Base-by-base conservation (phyloP, 257 asterid genomes). In the Cordia subcordata region DNA sequence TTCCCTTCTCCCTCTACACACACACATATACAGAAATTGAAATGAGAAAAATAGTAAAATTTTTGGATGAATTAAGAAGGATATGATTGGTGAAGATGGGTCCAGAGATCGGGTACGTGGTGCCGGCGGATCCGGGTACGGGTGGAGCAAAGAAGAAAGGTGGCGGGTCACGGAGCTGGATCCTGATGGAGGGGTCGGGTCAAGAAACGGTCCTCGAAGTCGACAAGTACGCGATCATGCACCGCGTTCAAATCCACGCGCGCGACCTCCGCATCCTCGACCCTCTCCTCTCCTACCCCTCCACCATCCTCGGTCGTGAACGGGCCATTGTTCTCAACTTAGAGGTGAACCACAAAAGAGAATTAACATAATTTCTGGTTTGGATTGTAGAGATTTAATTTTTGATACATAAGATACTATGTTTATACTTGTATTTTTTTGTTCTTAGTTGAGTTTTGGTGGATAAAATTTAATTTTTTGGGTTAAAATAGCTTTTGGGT, bases 251-350 rank as follows among this genome's bases (percentile, higher is more conserved):
- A 77, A 87, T 90, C 19, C 95, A 87, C 71, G 94, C 96, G 0
- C 96, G 98, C 23, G 95, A 92, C 78, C 92, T 88, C 54, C 85
- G 96, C 11, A 92, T 88, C 54, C 79, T 88, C 50, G 96, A 92
- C 67, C 98, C 98, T 18, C 77, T 85, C 6, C 61, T 88, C 55
- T 82, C 90, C 1, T 88, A 88, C 52, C 96, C 98, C 27, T 88
- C 98, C 12, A 58, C 98, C 6, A 86, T 88, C 56, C 93, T 88
- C 21, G 95, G 94, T 53, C 95, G 96, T 56, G 96, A 88, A 72
- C 60, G 78, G 45, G 96, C 96, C 58, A 85, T 92, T 63, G 95
- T 92, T 63, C 94, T 88, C 67, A 92, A 92, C 82, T 75, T 88
- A 15, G 96, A 88, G 82, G 98, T 90, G 22, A 19, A 6, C 4